phyloP scores from a whole-genome alignment of 345 rosid genomes.

The Sonneratia alba region DNA sequence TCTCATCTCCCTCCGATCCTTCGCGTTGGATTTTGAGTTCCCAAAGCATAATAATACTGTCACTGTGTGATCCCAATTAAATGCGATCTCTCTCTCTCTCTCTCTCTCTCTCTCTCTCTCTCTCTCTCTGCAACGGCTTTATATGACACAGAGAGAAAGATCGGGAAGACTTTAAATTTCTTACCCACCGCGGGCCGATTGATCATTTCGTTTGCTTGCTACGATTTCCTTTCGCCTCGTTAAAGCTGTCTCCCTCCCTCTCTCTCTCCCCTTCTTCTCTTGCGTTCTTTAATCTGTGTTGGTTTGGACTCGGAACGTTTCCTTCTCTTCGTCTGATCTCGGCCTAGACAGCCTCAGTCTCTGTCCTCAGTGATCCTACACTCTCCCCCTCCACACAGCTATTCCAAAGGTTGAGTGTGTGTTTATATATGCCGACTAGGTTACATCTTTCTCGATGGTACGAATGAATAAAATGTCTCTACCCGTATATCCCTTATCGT shows the following conservation, averaged over 20 bases:
- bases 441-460: too few species aligned
- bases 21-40: constrained; percentile 25
- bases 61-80: constrained; percentile 13
- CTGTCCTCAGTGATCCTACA: neutral
- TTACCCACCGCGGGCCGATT: constrained; percentile 6
- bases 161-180: neutral
- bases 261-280: neutral
- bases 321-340: neutral
- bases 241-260: neutral
- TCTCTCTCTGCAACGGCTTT: constrained; percentile 32
- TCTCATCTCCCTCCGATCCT: neutral
- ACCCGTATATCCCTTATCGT: too few species aligned
- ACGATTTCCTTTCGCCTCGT: neutral
- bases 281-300: neutral
- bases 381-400: too few species aligned
- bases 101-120: constrained; percentile 14
- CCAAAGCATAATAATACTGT: constrained; percentile 3
- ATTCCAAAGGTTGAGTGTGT: too few species aligned
- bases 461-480: too few species aligned
- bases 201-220: neutral
- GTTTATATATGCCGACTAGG: too few species aligned
- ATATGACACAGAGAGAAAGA: neutral
- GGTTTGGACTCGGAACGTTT: neutral
- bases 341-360: neutral
- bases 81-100: constrained; percentile 6